Evolutionary conservation across 495 filamentous ascomycete genomes (phyloP).

Genomic region (Bacidia rubella): DNA sequence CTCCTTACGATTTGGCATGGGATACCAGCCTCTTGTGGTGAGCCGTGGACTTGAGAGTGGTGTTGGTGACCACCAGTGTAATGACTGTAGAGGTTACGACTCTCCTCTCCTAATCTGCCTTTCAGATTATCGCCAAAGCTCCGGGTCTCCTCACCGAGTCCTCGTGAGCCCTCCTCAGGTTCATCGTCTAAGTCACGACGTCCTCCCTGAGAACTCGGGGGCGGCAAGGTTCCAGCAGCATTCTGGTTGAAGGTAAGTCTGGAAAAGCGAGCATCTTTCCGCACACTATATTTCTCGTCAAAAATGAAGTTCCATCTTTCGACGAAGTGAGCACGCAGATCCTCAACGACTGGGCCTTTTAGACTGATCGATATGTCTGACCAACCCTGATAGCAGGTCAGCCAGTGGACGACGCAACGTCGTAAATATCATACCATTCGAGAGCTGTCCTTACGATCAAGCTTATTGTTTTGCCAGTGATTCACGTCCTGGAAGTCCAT

Average conservation of each 20-base stretch:
- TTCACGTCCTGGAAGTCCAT: constrained; percentile 78
- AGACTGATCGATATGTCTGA: constrained; percentile 76
- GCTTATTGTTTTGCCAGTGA: constrained; percentile 75
- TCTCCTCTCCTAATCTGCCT: constrained; percentile 33
- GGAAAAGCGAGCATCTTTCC: constrained; percentile 48
- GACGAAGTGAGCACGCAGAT: constrained; percentile 65
- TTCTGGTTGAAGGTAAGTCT: constrained; percentile 30
- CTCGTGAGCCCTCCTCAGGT: constrained; percentile 4
- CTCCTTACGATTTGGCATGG: constrained; percentile 57
- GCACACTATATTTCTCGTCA: constrained; percentile 61
- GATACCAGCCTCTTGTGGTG: constrained; percentile 32
- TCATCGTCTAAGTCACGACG: constrained; percentile 16
- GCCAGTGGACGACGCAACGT: neutral
- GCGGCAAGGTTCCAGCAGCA: constrained; percentile 8
- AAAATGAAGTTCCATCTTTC: constrained; percentile 94
- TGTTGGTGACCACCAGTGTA: constrained; percentile 12
- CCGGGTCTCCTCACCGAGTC: constrained; percentile 16
- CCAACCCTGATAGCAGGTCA: constrained; percentile 35
- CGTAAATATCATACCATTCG: constrained; percentile 53
- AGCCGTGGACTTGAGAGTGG: constrained; percentile 10
- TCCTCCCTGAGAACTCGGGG: constrained; percentile 1
- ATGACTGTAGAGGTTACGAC: constrained; percentile 22
- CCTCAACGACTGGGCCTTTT: constrained; percentile 65
- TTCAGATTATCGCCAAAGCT: constrained; percentile 28
- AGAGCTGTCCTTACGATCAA: constrained; percentile 63